phyloP scores from a whole-genome alignment of 208 protist genomes.

The Crithidia brevicula region DNA sequence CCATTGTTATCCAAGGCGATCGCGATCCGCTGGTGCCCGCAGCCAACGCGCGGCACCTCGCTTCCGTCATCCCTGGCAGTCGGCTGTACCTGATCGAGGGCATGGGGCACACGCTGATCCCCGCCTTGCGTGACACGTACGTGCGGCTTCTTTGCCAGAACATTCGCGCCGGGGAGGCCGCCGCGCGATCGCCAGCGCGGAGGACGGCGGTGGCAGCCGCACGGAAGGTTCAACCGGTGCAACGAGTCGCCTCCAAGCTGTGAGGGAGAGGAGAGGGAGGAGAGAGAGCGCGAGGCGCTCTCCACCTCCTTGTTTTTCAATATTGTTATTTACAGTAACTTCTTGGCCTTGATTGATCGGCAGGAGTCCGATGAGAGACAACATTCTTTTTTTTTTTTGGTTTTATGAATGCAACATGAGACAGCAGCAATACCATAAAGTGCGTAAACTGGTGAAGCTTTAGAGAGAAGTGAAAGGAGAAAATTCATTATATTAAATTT shows the following conservation, averaged over 20 bases:
- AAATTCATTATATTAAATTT: too few relatives aligned
- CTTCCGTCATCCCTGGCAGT: slow-evolving; percentile 46
- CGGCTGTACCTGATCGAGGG: slow-evolving; percentile 45
- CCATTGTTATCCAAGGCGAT: slow-evolving; percentile 75
- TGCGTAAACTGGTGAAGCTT: too few relatives aligned
- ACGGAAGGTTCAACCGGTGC: neutral
- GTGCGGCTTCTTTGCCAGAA: slow-evolving; percentile 33
- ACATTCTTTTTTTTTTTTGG: too few relatives aligned
- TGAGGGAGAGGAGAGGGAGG: too few relatives aligned
- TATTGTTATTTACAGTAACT: too few relatives aligned
- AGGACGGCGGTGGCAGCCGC: neutral
- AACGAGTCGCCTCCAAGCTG: slow-evolving; percentile 24
- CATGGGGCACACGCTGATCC: slow-evolving; percentile 73
- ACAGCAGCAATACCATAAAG: too few relatives aligned
- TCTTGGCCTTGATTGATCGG: too few relatives aligned
- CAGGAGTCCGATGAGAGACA: too few relatives aligned
- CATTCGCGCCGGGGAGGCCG: slow-evolving; percentile 31
- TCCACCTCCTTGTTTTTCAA: too few relatives aligned
- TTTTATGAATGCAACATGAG: too few relatives aligned
- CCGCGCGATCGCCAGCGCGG: neutral
- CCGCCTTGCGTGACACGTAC: slow-evolving; percentile 26
- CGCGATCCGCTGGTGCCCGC: slow-evolving; percentile 55
- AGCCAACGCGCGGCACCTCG: slow-evolving; percentile 51
- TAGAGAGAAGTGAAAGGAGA: too few relatives aligned
- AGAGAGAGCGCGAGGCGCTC: too few relatives aligned